These are phyloP conservation scores for Geranium incanum DNA, from an alignment of 441 rosid genomes.

Conservation along the genomic window DNA sequence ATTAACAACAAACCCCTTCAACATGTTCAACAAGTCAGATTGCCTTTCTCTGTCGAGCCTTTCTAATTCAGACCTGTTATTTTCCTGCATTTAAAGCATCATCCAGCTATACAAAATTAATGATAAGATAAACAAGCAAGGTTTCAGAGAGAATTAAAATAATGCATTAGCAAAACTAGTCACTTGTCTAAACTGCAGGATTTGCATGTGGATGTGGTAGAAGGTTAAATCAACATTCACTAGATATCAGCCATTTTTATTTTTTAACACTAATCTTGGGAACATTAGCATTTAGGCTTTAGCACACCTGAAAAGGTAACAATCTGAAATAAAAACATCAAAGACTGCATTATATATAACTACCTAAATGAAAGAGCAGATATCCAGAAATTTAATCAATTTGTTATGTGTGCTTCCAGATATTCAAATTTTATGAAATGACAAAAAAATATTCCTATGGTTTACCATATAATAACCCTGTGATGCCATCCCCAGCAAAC, in stretches of 20 bases:
- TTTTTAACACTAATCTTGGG: neutral
- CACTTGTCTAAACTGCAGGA: neutral
- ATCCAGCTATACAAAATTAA: constrained; percentile 21
- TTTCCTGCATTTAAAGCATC: constrained; percentile 47
- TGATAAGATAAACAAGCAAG: constrained; percentile 7
- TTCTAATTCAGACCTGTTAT: constrained; percentile 71
- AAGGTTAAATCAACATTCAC: neutral
- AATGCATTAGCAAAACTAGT: neutral
- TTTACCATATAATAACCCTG: no score
- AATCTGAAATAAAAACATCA: neutral
- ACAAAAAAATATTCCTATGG: no score
- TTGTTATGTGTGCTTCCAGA: no score
- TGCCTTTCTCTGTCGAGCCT: constrained; percentile 79
- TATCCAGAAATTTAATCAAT: no score
- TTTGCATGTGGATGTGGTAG: neutral
- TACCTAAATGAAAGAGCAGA: neutral
- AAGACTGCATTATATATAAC: neutral
- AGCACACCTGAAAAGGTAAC: neutral
- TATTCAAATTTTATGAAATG: no score
- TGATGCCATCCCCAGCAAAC: no score
- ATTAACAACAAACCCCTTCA: constrained; percentile 82
- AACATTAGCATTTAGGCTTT: neutral
- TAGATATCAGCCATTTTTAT: neutral
- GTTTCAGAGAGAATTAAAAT: neutral
- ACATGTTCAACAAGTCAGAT: constrained; percentile 67